phyloP scores from a whole-genome alignment of 805 yeast species.

The Candida corydali region DNA sequence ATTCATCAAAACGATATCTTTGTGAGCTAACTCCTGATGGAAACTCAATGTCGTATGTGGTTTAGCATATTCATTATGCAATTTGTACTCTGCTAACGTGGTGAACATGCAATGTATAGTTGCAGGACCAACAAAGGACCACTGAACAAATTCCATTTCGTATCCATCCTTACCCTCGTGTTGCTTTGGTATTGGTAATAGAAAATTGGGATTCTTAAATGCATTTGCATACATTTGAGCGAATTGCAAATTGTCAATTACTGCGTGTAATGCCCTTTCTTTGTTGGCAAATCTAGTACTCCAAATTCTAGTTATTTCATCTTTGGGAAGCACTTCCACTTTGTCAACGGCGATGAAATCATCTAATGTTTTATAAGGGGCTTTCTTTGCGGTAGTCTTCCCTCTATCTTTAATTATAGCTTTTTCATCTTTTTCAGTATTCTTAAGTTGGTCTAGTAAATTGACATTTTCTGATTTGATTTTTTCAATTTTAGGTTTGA shows the following conservation, averaged over 20 bases:
- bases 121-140: conserved; percentile 81
- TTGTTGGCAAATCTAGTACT: conserved; percentile 72
- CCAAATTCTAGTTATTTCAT: conserved; percentile 82
- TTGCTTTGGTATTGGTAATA: conserved; percentile 82
- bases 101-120: conserved; percentile 90
- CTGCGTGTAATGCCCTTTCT: conserved; percentile 62
- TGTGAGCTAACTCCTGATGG: conserved; percentile 71
- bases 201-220: conserved; percentile 71
- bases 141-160: conserved; percentile 90
- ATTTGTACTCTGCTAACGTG: conserved; percentile 84
- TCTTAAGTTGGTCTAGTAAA: conserved; percentile 66
- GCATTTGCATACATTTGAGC: conserved; percentile 63
- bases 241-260: conserved; percentile 54
- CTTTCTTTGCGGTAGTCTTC: conserved; percentile 30
- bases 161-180: conserved; percentile 44
- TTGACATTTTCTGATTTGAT: conserved; percentile 62
- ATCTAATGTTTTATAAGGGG: conserved; percentile 67
- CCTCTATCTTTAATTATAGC: conserved; percentile 29
- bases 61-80: conserved; percentile 86
- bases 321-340: conserved; percentile 46
- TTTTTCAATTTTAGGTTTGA: conserved; percentile 56
- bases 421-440: conserved; percentile 39
- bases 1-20: conserved; percentile 75
- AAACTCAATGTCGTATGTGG: conserved; percentile 91
- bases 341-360: conserved; percentile 72